Conservation (phyloP, 768 basidiomycete genomes). For the Imleria badia region DNA sequence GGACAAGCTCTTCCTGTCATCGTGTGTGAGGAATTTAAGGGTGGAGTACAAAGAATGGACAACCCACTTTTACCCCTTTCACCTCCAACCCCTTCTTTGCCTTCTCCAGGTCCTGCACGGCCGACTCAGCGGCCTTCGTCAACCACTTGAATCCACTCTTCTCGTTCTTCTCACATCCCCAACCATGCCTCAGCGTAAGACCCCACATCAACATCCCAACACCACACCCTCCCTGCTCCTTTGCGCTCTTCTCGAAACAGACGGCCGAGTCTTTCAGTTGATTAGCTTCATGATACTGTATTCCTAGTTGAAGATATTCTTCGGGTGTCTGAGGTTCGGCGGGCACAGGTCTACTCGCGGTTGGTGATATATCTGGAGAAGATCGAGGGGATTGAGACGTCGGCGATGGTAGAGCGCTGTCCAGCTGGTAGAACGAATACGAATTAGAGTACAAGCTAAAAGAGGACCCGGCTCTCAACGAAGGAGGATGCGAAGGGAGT, state of each 20-base stretch:
- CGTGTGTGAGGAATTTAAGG: not conserved
- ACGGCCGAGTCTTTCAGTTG: slow-evolving; percentile 63
- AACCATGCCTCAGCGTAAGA: slow-evolving; percentile 79
- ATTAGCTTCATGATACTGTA: slow-evolving; percentile 75
- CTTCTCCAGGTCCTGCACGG: slow-evolving; percentile 72
- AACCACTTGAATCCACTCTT: slow-evolving; percentile 81
- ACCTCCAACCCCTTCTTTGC: slow-evolving; percentile 54
- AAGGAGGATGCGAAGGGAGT: slow-evolving; percentile 36
- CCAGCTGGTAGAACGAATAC: slow-evolving; percentile 67
- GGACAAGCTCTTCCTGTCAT: slow-evolving; percentile 69
- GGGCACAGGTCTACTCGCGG: slow-evolving; percentile 17
- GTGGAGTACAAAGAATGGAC: not conserved
- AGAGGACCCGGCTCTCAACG: slow-evolving; percentile 38
- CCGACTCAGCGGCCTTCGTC: slow-evolving; percentile 75
- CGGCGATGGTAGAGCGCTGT: slow-evolving; percentile 46
- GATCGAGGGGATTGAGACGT: slow-evolving; percentile 23
- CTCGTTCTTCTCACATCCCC: slow-evolving; percentile 84
- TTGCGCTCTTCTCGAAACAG: slow-evolving; percentile 78
- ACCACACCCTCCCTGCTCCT: slow-evolving; percentile 72
- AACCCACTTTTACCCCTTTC: slow-evolving; percentile 51
- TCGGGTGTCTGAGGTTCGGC: slow-evolving; percentile 46
- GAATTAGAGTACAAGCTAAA: slow-evolving; percentile 51
- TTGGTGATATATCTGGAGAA: slow-evolving; percentile 17
- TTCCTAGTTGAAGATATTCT: slow-evolving; percentile 74
- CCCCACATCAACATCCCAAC: slow-evolving; percentile 96